These are phyloP conservation scores for Mediolabrus comicus DNA, from an alignment of 108 stramenopile species.

Conservation along the genomic window DNA sequence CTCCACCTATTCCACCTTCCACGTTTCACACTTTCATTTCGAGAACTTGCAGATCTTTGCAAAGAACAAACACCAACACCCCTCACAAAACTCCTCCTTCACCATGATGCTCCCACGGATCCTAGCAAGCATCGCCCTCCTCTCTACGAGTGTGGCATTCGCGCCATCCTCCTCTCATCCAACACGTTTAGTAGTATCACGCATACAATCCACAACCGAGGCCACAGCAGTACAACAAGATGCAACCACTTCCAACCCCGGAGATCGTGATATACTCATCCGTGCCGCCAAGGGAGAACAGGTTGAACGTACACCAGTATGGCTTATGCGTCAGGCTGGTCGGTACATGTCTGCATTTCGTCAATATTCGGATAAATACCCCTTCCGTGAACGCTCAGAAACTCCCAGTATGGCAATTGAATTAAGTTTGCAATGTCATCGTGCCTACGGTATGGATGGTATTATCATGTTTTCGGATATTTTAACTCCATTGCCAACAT, in stretches of 20 bases:
- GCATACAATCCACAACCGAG: conserved; percentile 27
- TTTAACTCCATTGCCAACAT: conserved; percentile 92
- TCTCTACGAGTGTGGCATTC: conserved; percentile 1
- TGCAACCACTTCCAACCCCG: conserved; percentile 22
- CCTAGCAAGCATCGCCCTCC: conserved; percentile 4
- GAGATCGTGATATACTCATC: conserved; percentile 91
- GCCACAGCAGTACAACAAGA: conserved; percentile 9
- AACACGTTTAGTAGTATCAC: background rate
- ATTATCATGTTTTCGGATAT: conserved; percentile 99
- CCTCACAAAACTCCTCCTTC: background rate
- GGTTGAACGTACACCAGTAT: conserved; percentile 95
- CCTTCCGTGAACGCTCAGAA: conserved; percentile 94
- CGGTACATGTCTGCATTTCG: conserved; percentile 98
- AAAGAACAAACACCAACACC: background rate
- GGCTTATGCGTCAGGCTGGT: conserved; percentile 99
- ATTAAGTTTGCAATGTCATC: conserved; percentile 92
- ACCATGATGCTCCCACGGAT: conserved; percentile 8
- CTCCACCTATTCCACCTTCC: too few species aligned
- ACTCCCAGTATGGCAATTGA: conserved; percentile 95
- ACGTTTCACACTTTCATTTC: too few species aligned
- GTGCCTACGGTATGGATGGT: conserved; percentile 95
- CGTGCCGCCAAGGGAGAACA: conserved; percentile 94
- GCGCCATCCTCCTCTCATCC: conserved; percentile 6
- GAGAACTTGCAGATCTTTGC: too few species aligned
- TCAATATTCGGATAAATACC: conserved; percentile 89